Evolutionary conservation across 768 basidiomycete genomes (phyloP).

Genomic region (Rhizopogon sp.): DNA sequence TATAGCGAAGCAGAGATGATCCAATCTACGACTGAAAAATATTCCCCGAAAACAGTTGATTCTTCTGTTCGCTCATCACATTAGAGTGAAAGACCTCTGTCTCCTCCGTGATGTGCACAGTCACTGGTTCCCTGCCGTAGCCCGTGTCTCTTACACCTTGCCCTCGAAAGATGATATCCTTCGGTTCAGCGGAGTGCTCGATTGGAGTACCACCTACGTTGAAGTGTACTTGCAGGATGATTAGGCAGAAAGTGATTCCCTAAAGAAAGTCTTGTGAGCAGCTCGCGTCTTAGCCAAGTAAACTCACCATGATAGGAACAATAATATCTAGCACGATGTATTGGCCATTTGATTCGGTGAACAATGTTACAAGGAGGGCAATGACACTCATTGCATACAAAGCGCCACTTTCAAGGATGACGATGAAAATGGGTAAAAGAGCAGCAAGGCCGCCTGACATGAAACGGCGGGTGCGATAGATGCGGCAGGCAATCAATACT

Average conservation of each 20-base stretch:
- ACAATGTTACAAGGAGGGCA: not conserved
- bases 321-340: not conserved
- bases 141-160: not conserved
- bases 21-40: not conserved
- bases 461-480: conserved; percentile 1
- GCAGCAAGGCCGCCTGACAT: not conserved
- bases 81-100: not conserved
- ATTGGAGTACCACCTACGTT: not conserved
- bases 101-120: conserved; percentile 1
- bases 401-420: conserved; percentile 4
- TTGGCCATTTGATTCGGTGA: not conserved
- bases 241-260: conserved; percentile 2
- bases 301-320: not conserved
- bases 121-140: not conserved
- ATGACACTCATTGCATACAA: conserved; percentile 2
- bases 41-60: not conserved
- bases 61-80: not conserved
- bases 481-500: conserved; percentile 1
- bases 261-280: not conserved
- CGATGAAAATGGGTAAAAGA: conserved; percentile 3
- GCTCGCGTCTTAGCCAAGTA: not conserved
- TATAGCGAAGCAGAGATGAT: not conserved
- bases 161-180: not conserved
- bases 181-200: not conserved
- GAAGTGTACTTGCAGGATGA: conserved; percentile 5